Conservation (phyloP, 805 yeast species). For the Candida oleophila region DNA sequence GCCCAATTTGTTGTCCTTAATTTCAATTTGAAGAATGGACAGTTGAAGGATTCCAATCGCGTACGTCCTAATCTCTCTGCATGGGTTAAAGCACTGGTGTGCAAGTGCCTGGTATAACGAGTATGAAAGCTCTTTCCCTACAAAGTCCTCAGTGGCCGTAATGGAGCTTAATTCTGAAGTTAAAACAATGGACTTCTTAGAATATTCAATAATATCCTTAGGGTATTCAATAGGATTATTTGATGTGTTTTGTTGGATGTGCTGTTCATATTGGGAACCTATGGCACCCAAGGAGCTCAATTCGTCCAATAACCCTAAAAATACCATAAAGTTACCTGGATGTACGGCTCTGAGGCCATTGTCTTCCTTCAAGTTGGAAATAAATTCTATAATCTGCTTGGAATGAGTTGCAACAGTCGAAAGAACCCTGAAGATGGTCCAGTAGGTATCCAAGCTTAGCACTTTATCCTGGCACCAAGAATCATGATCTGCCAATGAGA, state of each 20-base stretch:
- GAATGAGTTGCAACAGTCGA: slow-evolving; percentile 48
- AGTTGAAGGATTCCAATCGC: slow-evolving; percentile 64
- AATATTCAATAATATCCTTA: slow-evolving; percentile 45
- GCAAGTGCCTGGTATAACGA: slow-evolving; percentile 81
- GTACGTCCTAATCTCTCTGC: slow-evolving; percentile 67
- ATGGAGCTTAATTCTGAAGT: slow-evolving; percentile 51
- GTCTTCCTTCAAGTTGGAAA: slow-evolving; percentile 33
- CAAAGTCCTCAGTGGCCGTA: slow-evolving; percentile 25
- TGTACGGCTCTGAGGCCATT: slow-evolving; percentile 35
- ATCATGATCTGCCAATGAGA: slow-evolving; percentile 46
- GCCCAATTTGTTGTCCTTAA: slow-evolving; percentile 19
- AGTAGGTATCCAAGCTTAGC: slow-evolving; percentile 41
- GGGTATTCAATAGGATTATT: slow-evolving; percentile 1
- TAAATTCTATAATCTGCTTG: slow-evolving; percentile 44
- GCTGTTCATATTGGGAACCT: slow-evolving; percentile 74
- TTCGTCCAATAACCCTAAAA: slow-evolving; percentile 74
- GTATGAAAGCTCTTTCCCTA: slow-evolving; percentile 41
- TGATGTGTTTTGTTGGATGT: neutral
- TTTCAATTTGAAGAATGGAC: slow-evolving; percentile 40
- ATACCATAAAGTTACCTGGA: slow-evolving; percentile 56
- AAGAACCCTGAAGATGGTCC: slow-evolving; percentile 52
- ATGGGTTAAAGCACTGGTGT: slow-evolving; percentile 87
- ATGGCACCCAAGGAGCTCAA: slow-evolving; percentile 78
- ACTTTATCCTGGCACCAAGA: slow-evolving; percentile 42
- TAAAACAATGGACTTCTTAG: slow-evolving; percentile 60